Percentiles rank a stretch among this genome's conserved stretches.
Evolutionary conservation across 129 eudicot species (phyloP).

Genomic region (Erigeron canadensis): DNA sequence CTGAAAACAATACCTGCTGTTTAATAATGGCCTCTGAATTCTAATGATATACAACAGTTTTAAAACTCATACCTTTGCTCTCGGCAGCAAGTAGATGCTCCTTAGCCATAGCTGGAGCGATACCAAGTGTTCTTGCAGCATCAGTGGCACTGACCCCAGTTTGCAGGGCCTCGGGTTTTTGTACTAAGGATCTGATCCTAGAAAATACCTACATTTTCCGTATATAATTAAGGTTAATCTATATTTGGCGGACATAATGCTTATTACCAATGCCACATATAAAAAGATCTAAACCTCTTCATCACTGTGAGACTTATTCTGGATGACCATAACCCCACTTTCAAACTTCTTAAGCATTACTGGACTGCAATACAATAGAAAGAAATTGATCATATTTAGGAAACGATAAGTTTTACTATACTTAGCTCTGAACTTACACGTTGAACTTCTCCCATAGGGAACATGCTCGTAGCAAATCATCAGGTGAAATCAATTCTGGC

Average conservation of each 20-base stretch:
- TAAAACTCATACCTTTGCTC: conserved; percentile 63
- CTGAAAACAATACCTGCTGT: conserved; percentile 40
- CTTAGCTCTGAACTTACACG: conserved; percentile 51
- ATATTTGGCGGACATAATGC: conserved; percentile 3
- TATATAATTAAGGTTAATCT: conserved; percentile 7
- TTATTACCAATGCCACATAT: neutral
- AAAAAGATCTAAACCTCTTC: conserved; percentile 59
- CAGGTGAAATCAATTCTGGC: conserved; percentile 94
- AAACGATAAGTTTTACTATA: neutral
- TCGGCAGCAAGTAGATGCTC: conserved; percentile 96
- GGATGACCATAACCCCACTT: conserved; percentile 98
- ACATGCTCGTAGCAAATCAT: conserved; percentile 92
- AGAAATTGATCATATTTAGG: too few species aligned
- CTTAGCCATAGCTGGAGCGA: conserved; percentile 99
- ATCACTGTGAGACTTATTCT: conserved; percentile 80
- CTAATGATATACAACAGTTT: neutral
- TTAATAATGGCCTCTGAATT: neutral
- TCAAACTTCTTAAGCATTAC: conserved; percentile 95
- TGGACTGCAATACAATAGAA: conserved; percentile 50
- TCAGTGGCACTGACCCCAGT: conserved; percentile 78
- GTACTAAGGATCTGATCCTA: conserved; percentile 61
- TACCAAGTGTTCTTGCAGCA: conserved; percentile 94
- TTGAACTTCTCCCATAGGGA: conserved; percentile 94
- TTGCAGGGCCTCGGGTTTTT: conserved; percentile 65
- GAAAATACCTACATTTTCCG: conserved; percentile 56